Conservation (phyloP, 495 filamentous ascomycete genomes). For the Aspergillus baeticus region DNA sequence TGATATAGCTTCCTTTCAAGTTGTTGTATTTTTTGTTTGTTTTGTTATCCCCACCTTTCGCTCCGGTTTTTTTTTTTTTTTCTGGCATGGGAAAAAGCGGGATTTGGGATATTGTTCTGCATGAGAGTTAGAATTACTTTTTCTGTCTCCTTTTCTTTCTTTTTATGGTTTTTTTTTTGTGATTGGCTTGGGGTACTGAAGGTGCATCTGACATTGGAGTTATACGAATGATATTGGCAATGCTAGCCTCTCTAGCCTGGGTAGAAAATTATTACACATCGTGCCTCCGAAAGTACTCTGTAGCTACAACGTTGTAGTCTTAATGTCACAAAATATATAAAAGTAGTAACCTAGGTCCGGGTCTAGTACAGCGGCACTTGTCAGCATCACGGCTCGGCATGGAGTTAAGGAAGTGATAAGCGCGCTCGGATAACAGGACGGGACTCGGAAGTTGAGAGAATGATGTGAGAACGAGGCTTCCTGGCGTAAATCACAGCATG, state of each 20-base stretch:
- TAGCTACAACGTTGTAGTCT: no score
- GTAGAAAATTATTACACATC: not conserved
- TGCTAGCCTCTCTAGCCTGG: constrained; percentile 5
- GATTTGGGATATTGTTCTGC: constrained; percentile 22
- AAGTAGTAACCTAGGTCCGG: no score
- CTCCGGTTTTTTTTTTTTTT: constrained; percentile 18
- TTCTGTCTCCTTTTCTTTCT: constrained; percentile 1
- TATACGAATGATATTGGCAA: constrained; percentile 3
- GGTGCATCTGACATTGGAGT: constrained; percentile 11
- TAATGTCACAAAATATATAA: no score
- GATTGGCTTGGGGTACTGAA: not conserved
- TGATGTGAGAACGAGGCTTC: no score
- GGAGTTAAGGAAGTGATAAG: no score
- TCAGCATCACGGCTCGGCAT: no score
- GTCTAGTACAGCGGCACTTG: no score
- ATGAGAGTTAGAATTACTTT: constrained; percentile 18
- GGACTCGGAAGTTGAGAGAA: no score
- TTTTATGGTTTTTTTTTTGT: not conserved
- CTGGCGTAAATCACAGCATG: not conserved
- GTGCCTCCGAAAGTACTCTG: no score
- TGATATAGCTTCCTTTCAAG: constrained; percentile 18
- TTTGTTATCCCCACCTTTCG: constrained; percentile 15
- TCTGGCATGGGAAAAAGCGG: constrained; percentile 24
- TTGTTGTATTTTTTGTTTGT: constrained; percentile 21
- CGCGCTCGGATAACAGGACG: no score